Evolutionary conservation across 75 land plant genomes (phyloP).

Genomic region (Pinus tabuliformis): DNA sequence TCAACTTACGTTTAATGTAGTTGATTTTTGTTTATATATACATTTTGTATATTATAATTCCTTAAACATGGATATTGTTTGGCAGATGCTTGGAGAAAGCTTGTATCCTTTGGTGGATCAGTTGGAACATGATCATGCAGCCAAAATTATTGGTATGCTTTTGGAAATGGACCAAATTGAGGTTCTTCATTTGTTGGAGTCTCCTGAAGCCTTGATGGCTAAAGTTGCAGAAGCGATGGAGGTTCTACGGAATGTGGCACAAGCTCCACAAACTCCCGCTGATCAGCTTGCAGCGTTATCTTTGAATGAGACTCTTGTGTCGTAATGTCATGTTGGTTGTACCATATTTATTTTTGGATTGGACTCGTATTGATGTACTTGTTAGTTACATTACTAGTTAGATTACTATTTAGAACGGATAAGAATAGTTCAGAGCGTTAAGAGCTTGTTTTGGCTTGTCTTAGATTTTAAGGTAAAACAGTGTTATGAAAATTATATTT

Average conservation of each 20-base stretch:
- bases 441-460: no score
- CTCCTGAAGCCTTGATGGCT: conserved; percentile 89
- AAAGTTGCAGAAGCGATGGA: conserved; percentile 98
- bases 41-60: neutral
- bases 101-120: conserved; percentile 87
- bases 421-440: no score
- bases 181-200: conserved; percentile 87
- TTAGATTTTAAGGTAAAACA: no score
- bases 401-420: no score
- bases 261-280: conserved; percentile 26
- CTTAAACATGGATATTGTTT: neutral
- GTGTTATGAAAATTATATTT: no score
- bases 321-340: neutral
- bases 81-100: conserved; percentile 87
- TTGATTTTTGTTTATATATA: neutral
- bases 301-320: conserved; percentile 36
- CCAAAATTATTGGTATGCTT: conserved; percentile 98
- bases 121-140: conserved; percentile 87
- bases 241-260: conserved; percentile 69
- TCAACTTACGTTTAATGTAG: neutral
- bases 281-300: conserved; percentile 65
- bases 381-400: no score
- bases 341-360: no score
- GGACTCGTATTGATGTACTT: no score
- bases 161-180: conserved; percentile 98